phyloP scores from a whole-genome alignment of 257 asterid genomes.

The Marsdenia floribunda region DNA sequence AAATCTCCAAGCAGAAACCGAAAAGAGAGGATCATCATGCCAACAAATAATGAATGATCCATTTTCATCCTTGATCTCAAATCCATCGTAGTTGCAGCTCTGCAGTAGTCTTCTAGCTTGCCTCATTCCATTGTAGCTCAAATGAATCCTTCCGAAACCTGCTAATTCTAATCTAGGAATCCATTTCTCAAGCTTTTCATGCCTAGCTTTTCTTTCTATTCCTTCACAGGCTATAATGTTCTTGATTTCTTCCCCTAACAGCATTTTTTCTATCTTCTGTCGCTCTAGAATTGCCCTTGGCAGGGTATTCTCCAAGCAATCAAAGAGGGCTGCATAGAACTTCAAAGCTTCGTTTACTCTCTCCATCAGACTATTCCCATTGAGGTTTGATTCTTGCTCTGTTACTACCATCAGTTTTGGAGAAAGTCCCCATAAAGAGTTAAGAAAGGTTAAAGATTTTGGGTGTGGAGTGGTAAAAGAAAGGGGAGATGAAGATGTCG shows the following conservation, averaged over 20 bases:
- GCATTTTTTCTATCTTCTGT: constrained; percentile 51
- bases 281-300: constrained; percentile 50
- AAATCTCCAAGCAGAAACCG: constrained; percentile 67
- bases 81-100: constrained; percentile 49
- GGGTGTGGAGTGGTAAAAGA: constrained; percentile 23
- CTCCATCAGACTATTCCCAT: constrained; percentile 43
- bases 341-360: constrained; percentile 53
- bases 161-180: constrained; percentile 49
- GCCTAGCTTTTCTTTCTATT: constrained; percentile 50
- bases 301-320: constrained; percentile 60
- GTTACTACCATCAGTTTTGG: constrained; percentile 67
- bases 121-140: constrained; percentile 53
- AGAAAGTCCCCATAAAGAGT: constrained; percentile 41
- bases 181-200: constrained; percentile 75
- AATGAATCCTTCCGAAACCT: constrained; percentile 51
- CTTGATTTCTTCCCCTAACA: constrained; percentile 67
- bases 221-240: constrained; percentile 67
- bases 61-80: constrained; percentile 46
- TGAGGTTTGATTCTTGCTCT: constrained; percentile 71
- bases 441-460: constrained; percentile 38
- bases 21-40: constrained; percentile 67
- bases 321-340: constrained; percentile 65
- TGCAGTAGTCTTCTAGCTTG: constrained; percentile 58
- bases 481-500: constrained; percentile 36
- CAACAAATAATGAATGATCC: constrained; percentile 66